These are phyloP conservation scores for Ophiocordyceps robertsii DNA, from an alignment of 2,329 filamentous ascomycete species.

Conservation along the genomic window DNA sequence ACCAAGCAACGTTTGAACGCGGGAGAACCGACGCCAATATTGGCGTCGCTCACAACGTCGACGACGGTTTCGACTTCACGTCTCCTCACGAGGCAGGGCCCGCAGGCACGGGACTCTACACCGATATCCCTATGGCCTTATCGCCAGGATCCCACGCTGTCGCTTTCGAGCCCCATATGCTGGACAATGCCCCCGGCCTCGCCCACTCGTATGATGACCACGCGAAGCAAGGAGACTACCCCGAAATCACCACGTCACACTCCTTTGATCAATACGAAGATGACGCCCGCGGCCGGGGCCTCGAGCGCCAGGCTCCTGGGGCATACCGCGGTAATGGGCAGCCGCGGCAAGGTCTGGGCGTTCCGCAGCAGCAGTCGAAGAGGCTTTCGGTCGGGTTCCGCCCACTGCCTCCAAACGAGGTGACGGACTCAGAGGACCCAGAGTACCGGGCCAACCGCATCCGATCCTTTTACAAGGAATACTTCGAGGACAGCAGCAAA, in stretches of 20 bases:
- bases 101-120: constrained; percentile 21
- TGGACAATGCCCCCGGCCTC: constrained; percentile 1
- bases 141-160: constrained; percentile 11
- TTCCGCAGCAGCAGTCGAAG: constrained; percentile 41
- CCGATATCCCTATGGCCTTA: constrained; percentile 18
- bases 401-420: constrained; percentile 76
- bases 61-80: constrained; percentile 11
- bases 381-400: constrained; percentile 62
- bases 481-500: constrained; percentile 79
- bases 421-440: constrained; percentile 69
- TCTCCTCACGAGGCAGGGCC: constrained; percentile 13
- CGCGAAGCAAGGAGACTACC: constrained; percentile 8
- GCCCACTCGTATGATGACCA: constrained; percentile 4
- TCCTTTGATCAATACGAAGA: constrained; percentile 20
- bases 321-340: constrained; percentile 9
- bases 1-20: constrained; percentile 1
- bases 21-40: constrained; percentile 1
- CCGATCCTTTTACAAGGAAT: constrained; percentile 98
- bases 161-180: not conserved
- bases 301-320: constrained; percentile 13
- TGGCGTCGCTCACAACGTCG: constrained; percentile 7
- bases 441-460: constrained; percentile 93
- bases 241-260: constrained; percentile 15
- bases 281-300: constrained; percentile 20
- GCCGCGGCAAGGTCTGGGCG: constrained; percentile 26